Base-by-base conservation (phyloP, 1,284 basidiomycete genomes). In the Prillingera fragicola region DNA sequence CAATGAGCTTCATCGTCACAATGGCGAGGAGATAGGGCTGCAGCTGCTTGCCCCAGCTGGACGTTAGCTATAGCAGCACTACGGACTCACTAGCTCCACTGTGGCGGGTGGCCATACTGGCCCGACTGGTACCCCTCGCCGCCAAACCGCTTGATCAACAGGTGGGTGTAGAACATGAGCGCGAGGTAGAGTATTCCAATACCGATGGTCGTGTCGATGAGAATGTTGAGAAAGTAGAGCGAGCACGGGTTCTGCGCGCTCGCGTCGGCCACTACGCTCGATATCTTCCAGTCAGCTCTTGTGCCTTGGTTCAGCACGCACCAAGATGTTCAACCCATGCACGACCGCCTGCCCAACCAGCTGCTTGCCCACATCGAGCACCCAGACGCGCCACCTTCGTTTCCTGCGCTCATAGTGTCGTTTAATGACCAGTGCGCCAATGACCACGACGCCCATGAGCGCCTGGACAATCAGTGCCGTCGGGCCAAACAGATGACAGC, bases 151-250 rank as follows among this genome's bases (percentile, higher is more conserved):
- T 80, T 78, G 24, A 80, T 79, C 43, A 91, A 77, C 35, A 88
- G 42, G 61, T 77, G 77, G 1, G 84, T 89, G 41, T 82, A 72
- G 21, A 77, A 67, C 49, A 82, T 83, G n/a, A 96, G 77, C 29
- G 83, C 75, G 44, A 84, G 62, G 69, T 88, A 97, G 45, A 98
- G 81, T 48, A 94, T 76, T 22, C 78, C 83, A 42, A 97, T 85
- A 85, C 89, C 92, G 43, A 94, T 73, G 0, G 92, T 96, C 15
- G 92, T 96, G 71, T 98, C 94, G 50, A 97, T 77, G 25, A 94
- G 75, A 43, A 98, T 86, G 64, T 97, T 94, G 46, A 96, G 80
- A 67, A 96, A 95, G 73, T 97, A 96, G 49, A 83, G 79, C 14
- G 86, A 84, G 62, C 90, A 95, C 5, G 90, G 87, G 65, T 94